Evolutionary conservation across 441 rosid species (phyloP).

Genomic region (Bocquillonia castaneifolia): DNA sequence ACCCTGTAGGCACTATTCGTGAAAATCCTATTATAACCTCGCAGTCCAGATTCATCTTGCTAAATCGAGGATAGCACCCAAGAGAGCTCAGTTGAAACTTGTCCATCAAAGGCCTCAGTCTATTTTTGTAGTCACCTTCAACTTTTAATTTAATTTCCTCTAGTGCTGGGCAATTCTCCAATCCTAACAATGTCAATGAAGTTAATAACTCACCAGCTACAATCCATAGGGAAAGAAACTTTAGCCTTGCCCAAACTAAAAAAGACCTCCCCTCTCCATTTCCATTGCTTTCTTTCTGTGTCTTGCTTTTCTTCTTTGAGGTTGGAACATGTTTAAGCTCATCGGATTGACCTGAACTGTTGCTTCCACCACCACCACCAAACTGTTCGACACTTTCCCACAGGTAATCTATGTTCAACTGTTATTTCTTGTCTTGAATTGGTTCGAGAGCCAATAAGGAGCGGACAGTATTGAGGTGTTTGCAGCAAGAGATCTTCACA

Average conservation of each 20-base stretch:
- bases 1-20: slow-evolving; percentile 60
- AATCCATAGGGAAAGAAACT: slow-evolving; percentile 66
- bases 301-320: slow-evolving; percentile 36
- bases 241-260: slow-evolving; percentile 54
- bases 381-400: slow-evolving; percentile 36
- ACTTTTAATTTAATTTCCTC: slow-evolving; percentile 65
- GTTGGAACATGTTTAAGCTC: background rate
- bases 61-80: slow-evolving; percentile 43
- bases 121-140: slow-evolving; percentile 68
- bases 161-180: slow-evolving; percentile 61
- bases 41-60: slow-evolving; percentile 61
- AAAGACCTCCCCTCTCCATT: slow-evolving; percentile 33
- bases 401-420: slow-evolving; percentile 62
- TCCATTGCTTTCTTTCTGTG: slow-evolving; percentile 26
- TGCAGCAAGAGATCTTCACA: slow-evolving; percentile 62
- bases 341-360: slow-evolving; percentile 21
- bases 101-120: slow-evolving; percentile 32
- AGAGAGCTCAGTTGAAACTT: slow-evolving; percentile 64
- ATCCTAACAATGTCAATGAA: slow-evolving; percentile 47
- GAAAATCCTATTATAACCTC: slow-evolving; percentile 55
- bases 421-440: slow-evolving; percentile 41
- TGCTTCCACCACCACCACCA: slow-evolving; percentile 13
- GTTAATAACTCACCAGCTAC: slow-evolving; percentile 50
- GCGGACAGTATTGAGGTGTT: slow-evolving; percentile 41
- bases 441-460: slow-evolving; percentile 61